Percentiles rank a stretch among this genome's conserved stretches.
Evolutionary conservation across 805 yeast species (phyloP).

Genomic region (Blastobotrys chiropterorum): DNA sequence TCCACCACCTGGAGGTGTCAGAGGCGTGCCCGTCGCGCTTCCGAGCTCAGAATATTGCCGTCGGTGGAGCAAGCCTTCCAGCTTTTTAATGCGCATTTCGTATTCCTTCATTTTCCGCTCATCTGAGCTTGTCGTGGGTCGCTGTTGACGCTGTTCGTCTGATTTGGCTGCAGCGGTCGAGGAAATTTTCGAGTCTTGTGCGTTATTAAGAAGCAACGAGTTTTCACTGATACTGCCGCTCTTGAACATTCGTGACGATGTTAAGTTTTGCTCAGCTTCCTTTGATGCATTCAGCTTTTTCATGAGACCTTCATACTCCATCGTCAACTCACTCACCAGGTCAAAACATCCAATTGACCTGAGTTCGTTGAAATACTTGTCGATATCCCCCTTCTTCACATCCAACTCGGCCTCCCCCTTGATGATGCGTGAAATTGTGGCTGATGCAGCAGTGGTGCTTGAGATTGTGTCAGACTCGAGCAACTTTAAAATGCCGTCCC

Average conservation of each 20-base stretch:
- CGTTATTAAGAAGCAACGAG: not conserved
- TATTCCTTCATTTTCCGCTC: constrained; percentile 52
- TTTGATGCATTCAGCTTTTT: constrained; percentile 18
- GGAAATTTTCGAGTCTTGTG: no score
- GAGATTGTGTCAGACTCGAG: not conserved
- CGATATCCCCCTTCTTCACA: constrained; percentile 13
- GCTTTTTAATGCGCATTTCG: constrained; percentile 62
- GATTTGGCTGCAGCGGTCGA: not conserved
- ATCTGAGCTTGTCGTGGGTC: constrained; percentile 9
- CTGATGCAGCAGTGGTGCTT: constrained; percentile 1
- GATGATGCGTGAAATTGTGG: not conserved
- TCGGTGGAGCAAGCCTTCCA: constrained; percentile 73
- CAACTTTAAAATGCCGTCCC: constrained; percentile 23
- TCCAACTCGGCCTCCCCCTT: constrained; percentile 17
- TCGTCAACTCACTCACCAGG: constrained; percentile 22
- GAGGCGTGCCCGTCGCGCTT: constrained; percentile 4
- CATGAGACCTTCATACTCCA: constrained; percentile 28
- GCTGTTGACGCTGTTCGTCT: not conserved
- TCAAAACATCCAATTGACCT: constrained; percentile 20
- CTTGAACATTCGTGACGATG: not conserved
- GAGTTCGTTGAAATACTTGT: constrained; percentile 21
- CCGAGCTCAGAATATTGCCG: constrained; percentile 36
- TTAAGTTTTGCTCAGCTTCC: not conserved
- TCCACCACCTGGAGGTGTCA: constrained; percentile 2
- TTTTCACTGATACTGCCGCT: not conserved